Percentiles rank a stretch among this genome's conserved stretches.
These are phyloP conservation scores for Boletus sensibilis DNA, from an alignment of 768 basidiomycete genomes.

Conservation along the genomic window DNA sequence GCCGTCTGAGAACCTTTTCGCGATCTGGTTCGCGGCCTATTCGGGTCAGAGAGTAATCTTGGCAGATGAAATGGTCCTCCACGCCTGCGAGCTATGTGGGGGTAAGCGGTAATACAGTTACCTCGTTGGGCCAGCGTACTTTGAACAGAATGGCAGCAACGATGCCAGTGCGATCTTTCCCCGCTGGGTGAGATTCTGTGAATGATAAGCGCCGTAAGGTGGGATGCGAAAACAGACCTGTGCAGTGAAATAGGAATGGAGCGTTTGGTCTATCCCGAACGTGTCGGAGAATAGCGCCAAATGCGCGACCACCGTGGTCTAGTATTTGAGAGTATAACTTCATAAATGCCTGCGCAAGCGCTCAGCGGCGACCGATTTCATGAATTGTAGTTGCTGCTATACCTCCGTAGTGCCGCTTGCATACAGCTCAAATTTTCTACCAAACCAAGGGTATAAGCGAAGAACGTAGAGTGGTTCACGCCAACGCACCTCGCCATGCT, in stretches of 20 bases:
- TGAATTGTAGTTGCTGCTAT: neutral
- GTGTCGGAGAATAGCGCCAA: conserved; percentile 70
- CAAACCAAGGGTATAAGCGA: conserved; percentile 10
- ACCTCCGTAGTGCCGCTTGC: conserved; percentile 81
- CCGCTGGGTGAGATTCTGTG: conserved; percentile 42
- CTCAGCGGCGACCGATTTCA: neutral
- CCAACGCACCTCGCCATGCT: conserved; percentile 78
- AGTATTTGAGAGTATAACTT: conserved; percentile 79
- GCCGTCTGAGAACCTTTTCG: conserved; percentile 63
- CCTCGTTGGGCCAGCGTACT: conserved; percentile 36
- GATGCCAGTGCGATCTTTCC: conserved; percentile 81
- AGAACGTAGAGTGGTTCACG: neutral
- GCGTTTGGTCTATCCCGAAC: conserved; percentile 67
- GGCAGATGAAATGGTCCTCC: conserved; percentile 58
- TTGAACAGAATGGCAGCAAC: conserved; percentile 70
- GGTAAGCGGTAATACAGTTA: neutral
- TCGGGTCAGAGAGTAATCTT: conserved; percentile 75
- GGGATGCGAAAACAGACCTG: conserved; percentile 38
- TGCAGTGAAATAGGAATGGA: conserved; percentile 74
- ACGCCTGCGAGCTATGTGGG: conserved; percentile 66
- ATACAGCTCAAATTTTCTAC: conserved; percentile 54
- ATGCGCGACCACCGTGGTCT: conserved; percentile 66
- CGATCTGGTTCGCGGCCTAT: conserved; percentile 79
- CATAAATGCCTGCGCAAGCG: conserved; percentile 62
- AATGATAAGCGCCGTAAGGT: neutral